Evolutionary conservation across 1,284 basidiomycete genomes (phyloP), one percentile per base, ranked within the genome.

Genomic region (Ceratobasidium papillatum): DNA sequence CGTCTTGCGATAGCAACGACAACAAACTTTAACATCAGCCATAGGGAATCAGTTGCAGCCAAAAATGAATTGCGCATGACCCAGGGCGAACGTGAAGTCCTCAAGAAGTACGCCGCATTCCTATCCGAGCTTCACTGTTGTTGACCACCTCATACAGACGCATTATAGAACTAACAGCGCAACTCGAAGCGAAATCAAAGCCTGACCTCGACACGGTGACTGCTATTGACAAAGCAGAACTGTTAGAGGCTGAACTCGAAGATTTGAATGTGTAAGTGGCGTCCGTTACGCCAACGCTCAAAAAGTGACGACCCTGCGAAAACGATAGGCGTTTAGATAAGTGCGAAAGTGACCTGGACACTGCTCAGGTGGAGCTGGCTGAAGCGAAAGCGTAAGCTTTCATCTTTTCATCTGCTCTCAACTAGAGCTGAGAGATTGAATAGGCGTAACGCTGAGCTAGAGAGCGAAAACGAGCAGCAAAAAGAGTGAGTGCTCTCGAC

Each of bases 201-300:
- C 43, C 27, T 9, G 47, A 61, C 17, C 2, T 4, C 4, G 52
- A 61, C 19, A 51, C 56, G 2, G 34, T 72, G 7, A 72, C 69
- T 32, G 69, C 69, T 27, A 51, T 72, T 34, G 69, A 72, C 12
- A 72, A 72, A 32, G 69, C 69, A 12, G 69, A 72, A 41, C 22
- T 72, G 25, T 49, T 72, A 47, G 69, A 72, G 34, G 69, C 69
- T 12, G 69, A 72, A 22, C 69, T 72, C 14, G 69, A 72, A 34
- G 69, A 43, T n/a, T 22, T 72, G 12, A 58, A 72, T 30, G 58
- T 47, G 69, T 72, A 30, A 62, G 56, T 45, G 36, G 36, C 27
- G 36, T 36, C 19, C 22, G 5, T 41, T 19, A 19, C 22, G 34
- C 19, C 7, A 30, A n/a, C 8, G 52, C 12, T 11, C 32, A 8